These are phyloP conservation scores for Aspergillus viridinutans DNA, from an alignment of 2,329 filamentous ascomycete genomes.

Conservation along the genomic window DNA sequence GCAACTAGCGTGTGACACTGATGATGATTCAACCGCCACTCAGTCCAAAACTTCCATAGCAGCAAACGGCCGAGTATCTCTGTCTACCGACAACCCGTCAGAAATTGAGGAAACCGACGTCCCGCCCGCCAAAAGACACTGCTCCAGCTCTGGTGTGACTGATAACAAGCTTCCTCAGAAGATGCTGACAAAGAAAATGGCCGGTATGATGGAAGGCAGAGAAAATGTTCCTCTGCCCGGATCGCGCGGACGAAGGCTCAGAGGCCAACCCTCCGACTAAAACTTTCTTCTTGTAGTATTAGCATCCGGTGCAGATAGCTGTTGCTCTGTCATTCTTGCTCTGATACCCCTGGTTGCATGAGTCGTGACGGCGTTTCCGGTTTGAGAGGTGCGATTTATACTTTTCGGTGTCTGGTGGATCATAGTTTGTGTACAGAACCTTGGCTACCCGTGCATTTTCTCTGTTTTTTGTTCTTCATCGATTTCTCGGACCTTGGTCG, in stretches of 20 bases:
- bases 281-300: slow-evolving; percentile 2
- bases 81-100: slow-evolving; percentile 12
- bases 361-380: not conserved
- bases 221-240: slow-evolving; percentile 39
- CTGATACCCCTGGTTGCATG: slow-evolving; percentile 1
- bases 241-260: slow-evolving; percentile 25
- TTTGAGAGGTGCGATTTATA: not conserved
- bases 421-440: not conserved
- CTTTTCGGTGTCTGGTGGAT: not conserved
- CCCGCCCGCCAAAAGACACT: slow-evolving; percentile 25
- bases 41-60: slow-evolving; percentile 5
- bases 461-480: not conserved
- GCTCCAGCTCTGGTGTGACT: slow-evolving; percentile 23
- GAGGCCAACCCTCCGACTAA: slow-evolving; percentile 27
- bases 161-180: slow-evolving; percentile 44
- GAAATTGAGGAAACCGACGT: slow-evolving; percentile 21
- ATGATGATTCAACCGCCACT: slow-evolving; percentile 8
- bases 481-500: not conserved
- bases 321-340: slow-evolving; percentile 5
- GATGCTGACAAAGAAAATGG: slow-evolving; percentile 34
- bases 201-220: slow-evolving; percentile 41
- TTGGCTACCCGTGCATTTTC: not conserved
- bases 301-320: not conserved
- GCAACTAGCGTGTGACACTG: slow-evolving; percentile 22
- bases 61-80: not conserved